Evolutionary conservation across 2,329 filamentous ascomycete species (phyloP), one percentile per base, ranked within the genome.

Genomic region (Neofusicoccum laricinum): DNA sequence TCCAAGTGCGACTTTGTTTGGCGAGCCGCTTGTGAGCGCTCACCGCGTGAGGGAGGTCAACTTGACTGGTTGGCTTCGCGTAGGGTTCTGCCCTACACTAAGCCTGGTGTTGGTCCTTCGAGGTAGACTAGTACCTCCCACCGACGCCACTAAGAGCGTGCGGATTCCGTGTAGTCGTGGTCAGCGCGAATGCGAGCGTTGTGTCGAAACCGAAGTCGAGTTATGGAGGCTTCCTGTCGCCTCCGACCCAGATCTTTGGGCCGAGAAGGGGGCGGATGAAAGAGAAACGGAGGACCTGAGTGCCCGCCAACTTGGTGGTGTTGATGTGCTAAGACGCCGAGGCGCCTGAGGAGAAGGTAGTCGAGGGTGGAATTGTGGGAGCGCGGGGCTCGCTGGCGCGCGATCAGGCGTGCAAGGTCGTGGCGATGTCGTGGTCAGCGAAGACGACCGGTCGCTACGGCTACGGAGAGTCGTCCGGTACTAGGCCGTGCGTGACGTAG

Each of bases 221-320:
- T 97, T 98, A 98, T 85, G 94, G 94, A 78, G 95, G 94, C 83
- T 96, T 94, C 85, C 93, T 95, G 85, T 95, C 92, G 84, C 93
- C 91, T 90, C 94, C 93, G 88, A 96, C 93, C 93, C 93, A 92
- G 85, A 89, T 88, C 78, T 89, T 88, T 81, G 93, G 94, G 85
- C 92, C 92, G 79, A 94, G 89, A 83, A 96, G 91, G 87, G 92
- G 93, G 85, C 90, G 90, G 78, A 90, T 84, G 82, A 90, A 89
- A 79, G 88, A 89, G 79, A 90, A 86, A 82, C 86, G 81, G 80
- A 85, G 79, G 81, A 85, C 84, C 81, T 85, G 86, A 87, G 88
- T 83, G 85, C 90, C 90, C 92, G 92, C 92, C 92, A 96, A 96
- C 88, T 96, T 96, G 92, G 87, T 90, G 87, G 86, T 87, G 80